Conservation (phyloP, 163 green algal species). For the Scenedesmus sp. region DNA sequence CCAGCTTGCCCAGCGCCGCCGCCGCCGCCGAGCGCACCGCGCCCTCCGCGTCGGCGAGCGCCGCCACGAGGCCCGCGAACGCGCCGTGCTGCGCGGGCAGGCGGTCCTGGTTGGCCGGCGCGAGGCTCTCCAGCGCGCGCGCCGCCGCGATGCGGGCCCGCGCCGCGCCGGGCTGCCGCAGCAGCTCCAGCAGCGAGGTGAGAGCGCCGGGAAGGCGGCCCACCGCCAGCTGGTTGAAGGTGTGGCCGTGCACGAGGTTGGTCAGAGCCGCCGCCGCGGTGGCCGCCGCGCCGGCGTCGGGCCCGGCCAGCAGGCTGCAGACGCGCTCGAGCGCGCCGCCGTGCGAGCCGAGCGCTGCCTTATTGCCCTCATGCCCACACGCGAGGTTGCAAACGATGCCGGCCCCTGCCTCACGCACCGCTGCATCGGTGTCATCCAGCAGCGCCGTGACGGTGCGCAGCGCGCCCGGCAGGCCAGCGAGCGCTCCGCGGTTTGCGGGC, state of each 20-base stretch:
- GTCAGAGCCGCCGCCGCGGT: slow-evolving; percentile 4
- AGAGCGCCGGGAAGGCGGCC: slow-evolving; percentile 5
- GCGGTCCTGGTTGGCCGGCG: not conserved
- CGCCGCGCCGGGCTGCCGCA: not conserved
- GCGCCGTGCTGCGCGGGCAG: not conserved
- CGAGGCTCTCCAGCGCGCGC: slow-evolving; percentile 13
- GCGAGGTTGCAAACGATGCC: slow-evolving; percentile 25
- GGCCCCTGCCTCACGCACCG: slow-evolving; percentile 10
- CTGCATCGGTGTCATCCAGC: not conserved
- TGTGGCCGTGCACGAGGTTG: slow-evolving; percentile 6
- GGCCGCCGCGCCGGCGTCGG: not conserved
- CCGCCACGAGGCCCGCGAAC: not conserved
- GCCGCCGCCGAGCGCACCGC: slow-evolving; percentile 10
- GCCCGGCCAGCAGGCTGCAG: not conserved
- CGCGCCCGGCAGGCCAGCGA: not conserved
- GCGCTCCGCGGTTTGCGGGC: not conserved
- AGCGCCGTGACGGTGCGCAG: not conserved
- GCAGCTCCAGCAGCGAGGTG: slow-evolving; percentile 8
- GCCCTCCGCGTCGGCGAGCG: not conserved
- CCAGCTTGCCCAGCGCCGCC: not conserved
- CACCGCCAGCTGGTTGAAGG: not conserved
- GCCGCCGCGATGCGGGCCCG: slow-evolving; percentile 5
- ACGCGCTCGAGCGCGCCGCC: not conserved
- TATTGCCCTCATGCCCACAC: slow-evolving; percentile 21
- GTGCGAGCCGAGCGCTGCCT: not conserved